Evolutionary conservation across 176 grass and related monocot species (phyloP), one percentile per base, ranked within the genome.

Genomic region (Oryza officinalis): DNA sequence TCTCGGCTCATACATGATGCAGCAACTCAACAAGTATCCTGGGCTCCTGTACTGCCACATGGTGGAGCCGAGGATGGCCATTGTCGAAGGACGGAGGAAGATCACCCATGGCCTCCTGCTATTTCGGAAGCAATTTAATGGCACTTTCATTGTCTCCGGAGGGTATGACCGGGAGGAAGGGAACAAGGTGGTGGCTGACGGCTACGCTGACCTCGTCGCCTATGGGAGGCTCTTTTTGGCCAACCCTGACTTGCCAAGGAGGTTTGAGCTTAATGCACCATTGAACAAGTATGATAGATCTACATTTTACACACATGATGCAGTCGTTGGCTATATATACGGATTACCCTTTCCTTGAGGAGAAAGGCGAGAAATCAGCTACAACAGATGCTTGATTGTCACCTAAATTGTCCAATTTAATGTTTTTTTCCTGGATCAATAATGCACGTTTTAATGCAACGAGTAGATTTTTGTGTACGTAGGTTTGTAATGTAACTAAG

Each of bases 51-150:
- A 85, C 13, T 89, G 77, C 1, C 77, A 89, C 9, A 89, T 89
- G 87, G 71, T 89, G 1, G 87, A 89, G 15, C 87, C 87, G 0
- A 4, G 87, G 1, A 85, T 89, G 87, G 64, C 37, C 23, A 76
- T 65, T 1, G 41, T 76, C 0, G 82, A 85, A 0, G 77, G 71
- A 1, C 77, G 40, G 0, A 40, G 52, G 0, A 64, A 76, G 8
- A 81, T 89, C 3, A 65, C 52, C 6, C 87, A 89, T 0, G 6
- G 71, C 25, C 77, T 85, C 13, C 2, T 85, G 12, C 71, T 71
- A 0, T 85, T 89, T 2, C 46, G 65, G 0, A 81, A 81, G 57
- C 65, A 40, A 0, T 89, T 85, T 43, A 54, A 75, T 0, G 82
- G 87, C 3, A 85, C 71, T 0, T 89, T 89, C 41, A 89, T 89